Conservation (phyloP, 2,329 filamentous ascomycete genomes). For the Stylonectria norvegica region DNA sequence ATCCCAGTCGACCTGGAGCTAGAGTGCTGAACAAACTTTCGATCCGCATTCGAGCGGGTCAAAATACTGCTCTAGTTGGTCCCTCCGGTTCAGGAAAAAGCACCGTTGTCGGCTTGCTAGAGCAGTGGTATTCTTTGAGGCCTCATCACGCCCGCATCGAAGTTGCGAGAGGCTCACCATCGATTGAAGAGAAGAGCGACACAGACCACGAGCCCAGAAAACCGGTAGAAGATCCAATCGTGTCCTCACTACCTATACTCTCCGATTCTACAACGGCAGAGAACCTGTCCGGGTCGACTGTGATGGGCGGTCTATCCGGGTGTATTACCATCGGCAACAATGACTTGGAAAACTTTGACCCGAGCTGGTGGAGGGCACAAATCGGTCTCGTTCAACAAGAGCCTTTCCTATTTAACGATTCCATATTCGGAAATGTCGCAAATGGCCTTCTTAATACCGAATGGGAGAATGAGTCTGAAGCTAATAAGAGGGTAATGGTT, state of each 20-base stretch:
- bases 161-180: no score
- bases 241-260: background rate
- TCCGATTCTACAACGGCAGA: background rate
- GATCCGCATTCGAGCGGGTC: slow-evolving; percentile 52
- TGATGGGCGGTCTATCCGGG: slow-evolving; percentile 18
- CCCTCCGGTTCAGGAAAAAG: slow-evolving; percentile 65
- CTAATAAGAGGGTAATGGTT: slow-evolving; percentile 39
- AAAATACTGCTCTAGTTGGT: slow-evolving; percentile 65
- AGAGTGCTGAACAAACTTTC: slow-evolving; percentile 54
- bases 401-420: slow-evolving; percentile 37
- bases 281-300: background rate
- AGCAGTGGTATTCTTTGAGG: slow-evolving; percentile 69
- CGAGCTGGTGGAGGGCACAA: slow-evolving; percentile 29
- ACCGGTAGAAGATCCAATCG: background rate
- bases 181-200: no score
- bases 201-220: no score
- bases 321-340: slow-evolving; percentile 28
- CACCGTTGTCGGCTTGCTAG: slow-evolving; percentile 63
- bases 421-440: slow-evolving; percentile 49
- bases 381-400: slow-evolving; percentile 35
- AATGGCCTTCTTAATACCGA: slow-evolving; percentile 41
- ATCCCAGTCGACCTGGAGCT: slow-evolving; percentile 57
- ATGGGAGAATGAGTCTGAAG: slow-evolving; percentile 15
- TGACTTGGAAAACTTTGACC: slow-evolving; percentile 24
- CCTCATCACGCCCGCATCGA: no score